Percentiles rank a stretch among this genome's conserved stretches.
phyloP scores from a whole-genome alignment of 73 alveolate species.

The Tetrahymena borealis region DNA sequence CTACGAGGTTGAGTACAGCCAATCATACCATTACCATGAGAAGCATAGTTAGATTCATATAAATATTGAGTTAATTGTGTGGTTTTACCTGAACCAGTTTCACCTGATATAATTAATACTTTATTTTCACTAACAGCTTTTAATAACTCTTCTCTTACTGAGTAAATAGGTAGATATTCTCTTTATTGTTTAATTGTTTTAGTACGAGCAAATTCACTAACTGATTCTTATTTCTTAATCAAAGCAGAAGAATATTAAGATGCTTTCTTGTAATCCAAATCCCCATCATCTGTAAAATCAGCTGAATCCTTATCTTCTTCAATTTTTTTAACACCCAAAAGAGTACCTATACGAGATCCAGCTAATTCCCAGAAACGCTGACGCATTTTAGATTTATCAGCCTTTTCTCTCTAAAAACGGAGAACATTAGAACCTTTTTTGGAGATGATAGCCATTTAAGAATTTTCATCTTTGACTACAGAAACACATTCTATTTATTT shows the following conservation, averaged over 20 bases:
- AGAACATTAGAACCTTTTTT: constrained; percentile 95
- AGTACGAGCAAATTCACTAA: constrained; percentile 88
- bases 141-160: constrained; percentile 88
- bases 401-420: constrained; percentile 80
- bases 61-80: constrained; percentile 98
- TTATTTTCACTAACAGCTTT: constrained; percentile 88
- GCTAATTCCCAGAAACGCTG: constrained; percentile 93
- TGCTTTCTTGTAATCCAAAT: constrained; percentile 74
- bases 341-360: constrained; percentile 68
- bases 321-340: constrained; percentile 52
- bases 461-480: constrained; percentile 96
- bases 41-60: constrained; percentile 92
- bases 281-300: constrained; percentile 64
- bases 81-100: constrained; percentile 99
- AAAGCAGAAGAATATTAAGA: constrained; percentile 83
- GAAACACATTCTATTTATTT: constrained; percentile 89
- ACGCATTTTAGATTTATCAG: constrained; percentile 91
- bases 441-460: constrained; percentile 96
- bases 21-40: constrained; percentile 79
- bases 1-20: constrained; percentile 99
- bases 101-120: constrained; percentile 97
- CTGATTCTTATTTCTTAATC: constrained; percentile 76
- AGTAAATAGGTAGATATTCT: constrained; percentile 94
- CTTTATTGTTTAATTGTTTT: constrained; percentile 82
- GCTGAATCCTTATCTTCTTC: constrained; percentile 62